Evolutionary conservation across 441 rosid genomes (phyloP).

Genomic region (Populus hybrid): DNA sequence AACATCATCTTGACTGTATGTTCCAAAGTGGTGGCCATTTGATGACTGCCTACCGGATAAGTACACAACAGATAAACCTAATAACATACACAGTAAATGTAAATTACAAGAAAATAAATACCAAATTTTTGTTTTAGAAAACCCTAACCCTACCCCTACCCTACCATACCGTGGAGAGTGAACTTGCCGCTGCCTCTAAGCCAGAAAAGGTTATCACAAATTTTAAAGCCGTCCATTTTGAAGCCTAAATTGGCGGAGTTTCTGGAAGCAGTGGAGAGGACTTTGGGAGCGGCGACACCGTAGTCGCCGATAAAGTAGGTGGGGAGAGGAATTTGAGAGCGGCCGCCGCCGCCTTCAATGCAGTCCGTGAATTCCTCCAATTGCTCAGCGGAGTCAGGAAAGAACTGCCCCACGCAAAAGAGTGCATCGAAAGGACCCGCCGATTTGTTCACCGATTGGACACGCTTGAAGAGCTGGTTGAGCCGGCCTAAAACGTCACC

Average conservation of each 20-base stretch:
- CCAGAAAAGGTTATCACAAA: constrained; percentile 71
- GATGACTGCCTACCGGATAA: constrained; percentile 70
- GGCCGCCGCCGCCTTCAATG: constrained; percentile 33
- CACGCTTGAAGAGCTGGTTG: constrained; percentile 81
- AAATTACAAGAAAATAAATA: neutral
- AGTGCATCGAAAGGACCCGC: constrained; percentile 91
- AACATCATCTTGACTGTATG: constrained; percentile 76
- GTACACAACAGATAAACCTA: constrained; percentile 81
- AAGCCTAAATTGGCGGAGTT: constrained; percentile 67
- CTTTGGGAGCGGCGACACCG: constrained; percentile 66
- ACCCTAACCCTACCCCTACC: neutral
- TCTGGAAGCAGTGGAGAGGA: constrained; percentile 51
- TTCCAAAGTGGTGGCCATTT: constrained; percentile 61
- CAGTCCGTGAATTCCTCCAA: constrained; percentile 63
- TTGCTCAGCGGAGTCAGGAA: constrained; percentile 63
- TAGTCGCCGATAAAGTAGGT: constrained; percentile 92
- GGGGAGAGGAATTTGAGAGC: constrained; percentile 60
- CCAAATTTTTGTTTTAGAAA: neutral
- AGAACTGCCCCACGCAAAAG: constrained; percentile 90
- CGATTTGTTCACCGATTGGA: constrained; percentile 79
- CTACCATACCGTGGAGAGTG: constrained; percentile 55
- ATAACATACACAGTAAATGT: constrained; percentile 12
- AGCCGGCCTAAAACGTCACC: constrained; percentile 89
- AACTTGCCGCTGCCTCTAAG: constrained; percentile 93
- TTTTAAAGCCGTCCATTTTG: constrained; percentile 78